These are phyloP conservation scores for Adansonia gregorii DNA, from an alignment of 441 rosid species.

Conservation along the genomic window DNA sequence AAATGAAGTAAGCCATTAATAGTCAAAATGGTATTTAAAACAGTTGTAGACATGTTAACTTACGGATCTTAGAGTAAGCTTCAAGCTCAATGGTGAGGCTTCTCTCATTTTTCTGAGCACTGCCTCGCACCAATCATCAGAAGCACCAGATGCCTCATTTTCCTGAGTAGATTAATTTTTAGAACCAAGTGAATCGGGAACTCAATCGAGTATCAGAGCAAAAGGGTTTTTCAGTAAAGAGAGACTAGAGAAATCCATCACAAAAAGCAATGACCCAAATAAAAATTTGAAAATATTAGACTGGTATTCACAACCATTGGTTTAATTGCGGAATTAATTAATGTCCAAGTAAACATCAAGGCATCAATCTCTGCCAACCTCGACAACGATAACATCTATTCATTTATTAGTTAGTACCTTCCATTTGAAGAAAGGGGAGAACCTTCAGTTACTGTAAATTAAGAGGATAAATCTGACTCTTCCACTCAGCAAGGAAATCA, in stretches of 20 bases:
- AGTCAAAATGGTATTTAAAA: conserved; percentile 25
- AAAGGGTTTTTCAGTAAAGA: neutral
- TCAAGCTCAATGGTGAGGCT: conserved; percentile 89
- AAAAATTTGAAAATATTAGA: neutral
- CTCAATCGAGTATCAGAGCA: neutral
- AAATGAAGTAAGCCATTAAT: conserved; percentile 15
- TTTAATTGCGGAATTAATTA: neutral
- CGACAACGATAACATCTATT: neutral
- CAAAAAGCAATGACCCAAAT: neutral
- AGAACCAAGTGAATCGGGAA: conserved; percentile 8
- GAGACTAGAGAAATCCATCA: neutral
- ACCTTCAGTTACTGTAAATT: neutral
- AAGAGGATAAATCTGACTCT: neutral
- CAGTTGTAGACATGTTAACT: conserved; percentile 30
- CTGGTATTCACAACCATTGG: neutral
- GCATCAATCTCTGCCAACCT: neutral
- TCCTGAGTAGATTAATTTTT: conserved; percentile 45
- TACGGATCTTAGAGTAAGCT: conserved; percentile 79
- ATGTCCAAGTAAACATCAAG: neutral
- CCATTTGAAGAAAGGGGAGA: neutral
- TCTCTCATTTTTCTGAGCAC: conserved; percentile 64
- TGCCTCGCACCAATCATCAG: conserved; percentile 61
- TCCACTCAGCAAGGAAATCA: neutral
- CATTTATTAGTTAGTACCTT: neutral
- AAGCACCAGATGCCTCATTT: conserved; percentile 53